phyloP scores from a whole-genome alignment of 345 rosid genomes.

The Bruguiera gymnorhiza region DNA sequence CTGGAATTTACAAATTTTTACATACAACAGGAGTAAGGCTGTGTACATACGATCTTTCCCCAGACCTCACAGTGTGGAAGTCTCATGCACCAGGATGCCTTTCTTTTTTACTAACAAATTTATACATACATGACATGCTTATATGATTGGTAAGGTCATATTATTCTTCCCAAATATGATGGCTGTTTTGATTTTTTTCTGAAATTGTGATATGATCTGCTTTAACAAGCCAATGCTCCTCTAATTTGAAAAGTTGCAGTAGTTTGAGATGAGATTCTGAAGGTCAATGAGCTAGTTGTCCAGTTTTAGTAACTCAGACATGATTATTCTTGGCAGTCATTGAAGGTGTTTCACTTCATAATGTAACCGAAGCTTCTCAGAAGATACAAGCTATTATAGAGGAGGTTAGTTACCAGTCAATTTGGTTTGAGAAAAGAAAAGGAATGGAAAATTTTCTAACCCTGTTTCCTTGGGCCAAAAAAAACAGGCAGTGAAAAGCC shows the following conservation, averaged over 20 bases:
- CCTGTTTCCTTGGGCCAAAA: neutral
- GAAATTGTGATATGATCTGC: neutral
- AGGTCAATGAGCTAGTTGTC: neutral
- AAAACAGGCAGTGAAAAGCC: constrained; percentile 64
- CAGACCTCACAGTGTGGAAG: too few relatives aligned
- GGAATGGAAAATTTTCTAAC: neutral
- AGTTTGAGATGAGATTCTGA: neutral
- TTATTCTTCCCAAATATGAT: neutral
- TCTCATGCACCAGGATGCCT: too few relatives aligned
- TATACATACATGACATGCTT: neutral
- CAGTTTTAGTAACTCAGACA: constrained; percentile 6
- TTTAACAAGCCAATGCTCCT: neutral
- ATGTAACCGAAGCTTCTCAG: constrained; percentile 61
- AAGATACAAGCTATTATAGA: constrained; percentile 52
- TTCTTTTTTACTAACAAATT: neutral
- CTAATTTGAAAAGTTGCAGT: constrained; percentile 8
- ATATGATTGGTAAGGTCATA: neutral
- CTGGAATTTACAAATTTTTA: neutral
- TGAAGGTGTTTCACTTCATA: constrained; percentile 67
- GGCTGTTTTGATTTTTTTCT: neutral
- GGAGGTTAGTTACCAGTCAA: constrained; percentile 47
- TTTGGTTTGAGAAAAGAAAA: constrained; percentile 1
- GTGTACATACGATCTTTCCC: too few relatives aligned
- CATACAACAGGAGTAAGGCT: neutral
- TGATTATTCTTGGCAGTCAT: constrained; percentile 47